A percentile compares a stretch with the other conserved stretches of the same genome.
These are phyloP conservation scores for Candida sithepensis DNA, from an alignment of 805 yeast species.

Conservation along the genomic window DNA sequence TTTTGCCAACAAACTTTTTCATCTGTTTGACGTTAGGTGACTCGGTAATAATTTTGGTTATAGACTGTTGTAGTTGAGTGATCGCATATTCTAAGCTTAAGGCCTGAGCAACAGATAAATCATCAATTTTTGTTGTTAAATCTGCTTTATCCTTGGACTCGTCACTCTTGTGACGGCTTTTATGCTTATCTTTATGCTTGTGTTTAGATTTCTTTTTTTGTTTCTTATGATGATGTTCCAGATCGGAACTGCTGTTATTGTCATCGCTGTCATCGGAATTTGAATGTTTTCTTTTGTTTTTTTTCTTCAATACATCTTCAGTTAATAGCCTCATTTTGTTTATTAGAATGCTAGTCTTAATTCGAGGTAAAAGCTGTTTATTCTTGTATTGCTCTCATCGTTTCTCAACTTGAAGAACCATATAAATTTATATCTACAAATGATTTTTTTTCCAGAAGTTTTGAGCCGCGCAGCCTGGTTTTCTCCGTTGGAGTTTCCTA, in stretches of 20 bases:
- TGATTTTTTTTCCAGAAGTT: no score
- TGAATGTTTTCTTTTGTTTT: background rate
- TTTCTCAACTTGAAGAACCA: no score
- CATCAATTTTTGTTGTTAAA: background rate
- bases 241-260: background rate
- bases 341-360: no score
- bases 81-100: conserved; percentile 49
- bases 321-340: no score
- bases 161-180: background rate
- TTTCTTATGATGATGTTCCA: background rate
- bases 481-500: no score
- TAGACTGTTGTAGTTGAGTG: conserved; percentile 47
- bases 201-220: background rate
- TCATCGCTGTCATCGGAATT: background rate
- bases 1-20: conserved; percentile 11
- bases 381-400: no score
- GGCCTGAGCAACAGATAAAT: conserved; percentile 21
- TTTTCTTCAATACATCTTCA: background rate
- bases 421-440: no score
- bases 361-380: no score
- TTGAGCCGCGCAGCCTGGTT: no score
- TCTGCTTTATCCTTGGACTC: background rate
- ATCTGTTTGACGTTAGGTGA: conserved; percentile 52
- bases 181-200: background rate
- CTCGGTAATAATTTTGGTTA: conserved; percentile 47